A percentile compares a stretch with the other conserved stretches of the same genome.
phyloP scores from a whole-genome alignment of 768 basidiomycete species.

The Leucosporidium scottii region DNA sequence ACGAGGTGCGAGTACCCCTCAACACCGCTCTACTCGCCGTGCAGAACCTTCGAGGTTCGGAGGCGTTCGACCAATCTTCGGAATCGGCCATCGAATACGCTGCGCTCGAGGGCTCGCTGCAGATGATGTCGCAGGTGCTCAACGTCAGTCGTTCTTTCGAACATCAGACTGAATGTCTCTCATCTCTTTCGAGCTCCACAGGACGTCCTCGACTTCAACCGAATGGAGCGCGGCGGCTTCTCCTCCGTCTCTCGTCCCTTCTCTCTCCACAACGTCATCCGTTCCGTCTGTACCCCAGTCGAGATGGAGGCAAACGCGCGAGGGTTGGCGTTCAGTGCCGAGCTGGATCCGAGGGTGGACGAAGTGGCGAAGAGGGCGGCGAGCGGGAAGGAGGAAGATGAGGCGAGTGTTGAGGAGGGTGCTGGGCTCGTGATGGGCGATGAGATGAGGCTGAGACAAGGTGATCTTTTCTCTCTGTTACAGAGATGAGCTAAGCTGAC shows the following conservation, averaged over 20 bases:
- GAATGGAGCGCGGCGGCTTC: conserved; percentile 72
- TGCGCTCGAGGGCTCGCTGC: conserved; percentile 72
- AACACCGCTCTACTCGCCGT: conserved; percentile 54
- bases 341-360: conserved; percentile 39
- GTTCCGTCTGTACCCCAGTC: conserved; percentile 42
- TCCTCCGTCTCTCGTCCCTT: conserved; percentile 48
- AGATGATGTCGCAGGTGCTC: conserved; percentile 67
- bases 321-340: conserved; percentile 35
- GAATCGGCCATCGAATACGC: conserved; percentile 80
- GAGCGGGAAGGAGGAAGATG: conserved; percentile 10
- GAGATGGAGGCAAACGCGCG: conserved; percentile 35
- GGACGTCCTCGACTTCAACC: conserved; percentile 44
- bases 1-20: background rate
- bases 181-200: background rate
- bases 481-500: too few species aligned
- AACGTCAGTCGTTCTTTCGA: conserved; percentile 30
- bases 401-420: conserved; percentile 19
- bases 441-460: conserved; percentile 42
- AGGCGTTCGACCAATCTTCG: conserved; percentile 54
- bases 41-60: conserved; percentile 84
- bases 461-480: background rate
- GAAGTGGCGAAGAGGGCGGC: conserved; percentile 33
- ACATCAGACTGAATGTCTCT: background rate
- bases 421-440: conserved; percentile 40
- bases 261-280: conserved; percentile 46